Base-by-base conservation (phyloP, 371 early-diverging fungal genomes). In the Lichtheimia ornata region DNA sequence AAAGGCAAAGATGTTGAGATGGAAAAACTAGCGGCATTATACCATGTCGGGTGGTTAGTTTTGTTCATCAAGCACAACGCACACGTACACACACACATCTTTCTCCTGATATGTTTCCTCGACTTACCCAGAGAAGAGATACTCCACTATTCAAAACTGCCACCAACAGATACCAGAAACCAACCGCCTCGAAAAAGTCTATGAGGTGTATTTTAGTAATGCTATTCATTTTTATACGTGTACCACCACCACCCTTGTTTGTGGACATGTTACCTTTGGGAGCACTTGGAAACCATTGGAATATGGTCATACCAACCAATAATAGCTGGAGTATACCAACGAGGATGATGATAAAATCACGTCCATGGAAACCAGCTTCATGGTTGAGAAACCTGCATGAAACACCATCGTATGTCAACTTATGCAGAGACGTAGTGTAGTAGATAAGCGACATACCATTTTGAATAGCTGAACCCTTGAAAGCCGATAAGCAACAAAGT, bases 201-300 rank as follows among this genome's bases (percentile, higher is more conserved):
- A n/a, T 11, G 27, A 28, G 30, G 28, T n/a, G 15, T n/a, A 17
- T 30, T 14, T n/a, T 56, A 6, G 9, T 24, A 44, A 11, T 43
- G n/a, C n/a, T 44, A 5, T 47, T 47, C 15, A n/a, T 18, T 47
- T 9, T 22, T 2, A 22, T 11, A 11, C 1, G 11, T 22, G 11
- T 15, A 5, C 17, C 5, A 11, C 45, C 47, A 47, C 47, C n/a
- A 3, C 20, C 24, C 2, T n/a, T 35, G 12, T 14, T 15, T 25
- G 25, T 30, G 5, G 4, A 30, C 7, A 41, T 24, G 53, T 60
- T 70, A 79, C 79, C 79, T 69, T 72, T 76, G 24, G 79, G 79
- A 20, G 79, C 74, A 43, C 66, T 76, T 12, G 79, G 76, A 14
- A 79, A 58, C 63, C 71, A 79, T 53, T 79, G 79, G 45, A 74